Evolutionary conservation across 2,329 filamentous ascomycete species (phyloP), one percentile per base, ranked within the genome.

Genomic region (Rhynchosporium agropyri): DNA sequence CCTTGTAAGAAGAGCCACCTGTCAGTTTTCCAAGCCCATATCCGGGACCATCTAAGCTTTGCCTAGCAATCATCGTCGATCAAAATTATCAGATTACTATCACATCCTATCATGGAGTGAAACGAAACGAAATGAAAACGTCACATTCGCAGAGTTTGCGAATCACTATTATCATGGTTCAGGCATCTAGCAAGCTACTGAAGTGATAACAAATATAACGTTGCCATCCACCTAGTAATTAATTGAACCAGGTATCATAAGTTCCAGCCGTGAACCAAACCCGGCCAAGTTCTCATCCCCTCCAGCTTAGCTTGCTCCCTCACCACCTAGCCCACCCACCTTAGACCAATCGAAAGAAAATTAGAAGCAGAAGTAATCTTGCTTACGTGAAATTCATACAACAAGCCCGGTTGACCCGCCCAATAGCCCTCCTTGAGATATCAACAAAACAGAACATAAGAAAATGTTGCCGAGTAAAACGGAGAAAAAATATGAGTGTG

Each of bases 221-320:
- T 20, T 20, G 20, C 15, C 43, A 31, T 12, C 38, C 36, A 42
- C 36, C 28, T 43, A 42, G 26, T 31, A 33, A 42, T 36, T 10
- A 1, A 36, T 36, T 45, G 8, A n/a, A 62, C 38, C 40, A 58
- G 61, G 61, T 59, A 62, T 59, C 61, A 62, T 58, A 49, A 62
- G 33, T 58, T 31, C 28, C 42, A 42, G 55, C 61, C 61, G 61
- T 62, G 53, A 53, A 51, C 36, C 45, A 36, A 59, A 42, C 45
- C 45, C 15, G 42, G 38, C 26, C 12, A 49, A 36, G 5, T 10
- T 9, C 43, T 6, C n/a, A 6, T 45, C 43, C 43, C 15, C 13
- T 4, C 40, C 3, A 12, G 4, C 12, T 45, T 45, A 15, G n/a
- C 43, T 7, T 45, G 5, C 28, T 15, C 31, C n/a, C 13, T 28